A percentile compares a stretch with the other conserved stretches of the same genome.
Conservation (phyloP, 176 grass and related monocot species). For the Cenchrus fungigraminus region DNA sequence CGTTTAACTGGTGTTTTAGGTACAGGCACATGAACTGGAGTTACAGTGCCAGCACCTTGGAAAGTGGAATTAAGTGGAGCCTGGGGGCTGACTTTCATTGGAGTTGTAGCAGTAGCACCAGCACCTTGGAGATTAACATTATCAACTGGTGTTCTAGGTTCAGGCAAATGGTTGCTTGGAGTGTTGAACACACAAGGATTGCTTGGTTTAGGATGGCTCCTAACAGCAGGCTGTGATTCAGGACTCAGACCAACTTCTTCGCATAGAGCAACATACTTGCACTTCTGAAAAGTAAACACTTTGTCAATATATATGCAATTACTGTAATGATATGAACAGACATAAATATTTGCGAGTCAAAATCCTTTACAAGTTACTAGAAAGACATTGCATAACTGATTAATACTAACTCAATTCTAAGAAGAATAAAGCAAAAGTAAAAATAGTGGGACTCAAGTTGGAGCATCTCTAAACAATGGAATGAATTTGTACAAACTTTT, state of each 20-base stretch:
- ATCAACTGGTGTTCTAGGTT: constrained; percentile 14
- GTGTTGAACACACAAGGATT: not conserved
- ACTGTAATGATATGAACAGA: not conserved
- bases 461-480: constrained; percentile 25
- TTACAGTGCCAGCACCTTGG: constrained; percentile 14
- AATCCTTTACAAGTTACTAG: not conserved
- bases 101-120: not conserved
- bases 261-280: constrained; percentile 41
- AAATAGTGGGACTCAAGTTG: constrained; percentile 5
- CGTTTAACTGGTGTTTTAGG: constrained; percentile 10
- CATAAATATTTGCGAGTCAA: not conserved
- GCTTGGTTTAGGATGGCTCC: constrained; percentile 29
- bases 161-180: constrained; percentile 14
- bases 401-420: not conserved
- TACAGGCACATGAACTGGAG: constrained; percentile 35
- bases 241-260: constrained; percentile 30
- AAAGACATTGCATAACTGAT: constrained; percentile 1
- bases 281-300: constrained; percentile 50
- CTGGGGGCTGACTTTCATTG: not conserved
- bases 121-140: constrained; percentile 19
- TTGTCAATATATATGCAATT: constrained; percentile 12
- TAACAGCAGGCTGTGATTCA: constrained; percentile 26
- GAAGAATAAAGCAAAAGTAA: not conserved
- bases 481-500: not conserved
- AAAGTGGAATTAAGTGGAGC: constrained; percentile 5